Conservation (phyloP, 2,329 filamentous ascomycete genomes). For the Alternaria infectoria region DNA sequence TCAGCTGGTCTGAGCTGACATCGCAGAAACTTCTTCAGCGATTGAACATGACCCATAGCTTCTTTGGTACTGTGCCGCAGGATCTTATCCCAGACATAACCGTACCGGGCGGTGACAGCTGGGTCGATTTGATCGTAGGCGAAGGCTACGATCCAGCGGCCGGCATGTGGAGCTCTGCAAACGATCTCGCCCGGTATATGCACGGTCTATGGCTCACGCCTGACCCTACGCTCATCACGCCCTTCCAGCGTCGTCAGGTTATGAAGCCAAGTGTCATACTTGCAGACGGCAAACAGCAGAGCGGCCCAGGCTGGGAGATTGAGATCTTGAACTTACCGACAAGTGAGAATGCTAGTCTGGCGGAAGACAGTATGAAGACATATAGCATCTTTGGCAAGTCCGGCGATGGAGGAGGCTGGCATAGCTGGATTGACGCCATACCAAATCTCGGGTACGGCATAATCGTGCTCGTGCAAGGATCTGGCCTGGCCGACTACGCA, state of each 20-base stretch:
- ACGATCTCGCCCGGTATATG: constrained; percentile 36
- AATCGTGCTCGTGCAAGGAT: constrained; percentile 28
- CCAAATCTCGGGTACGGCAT: constrained; percentile 41
- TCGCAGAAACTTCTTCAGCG: constrained; percentile 26
- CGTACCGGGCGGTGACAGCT: constrained; percentile 35
- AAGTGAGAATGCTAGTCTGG: constrained; percentile 7
- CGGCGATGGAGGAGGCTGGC: constrained; percentile 42
- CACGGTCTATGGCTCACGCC: constrained; percentile 34
- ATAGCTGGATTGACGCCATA: constrained; percentile 39
- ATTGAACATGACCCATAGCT: constrained; percentile 37
- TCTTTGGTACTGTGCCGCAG: constrained; percentile 31
- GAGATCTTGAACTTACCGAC: constrained; percentile 18
- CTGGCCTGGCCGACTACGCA: constrained; percentile 20
- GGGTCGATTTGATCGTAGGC: constrained; percentile 35
- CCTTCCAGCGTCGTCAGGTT: constrained; percentile 30
- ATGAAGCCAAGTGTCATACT: constrained; percentile 30
- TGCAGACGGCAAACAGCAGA: constrained; percentile 36
- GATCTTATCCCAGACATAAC: constrained; percentile 23
- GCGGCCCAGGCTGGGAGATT: constrained; percentile 42
- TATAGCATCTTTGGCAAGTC: constrained; percentile 41
- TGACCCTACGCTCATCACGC: constrained; percentile 30
- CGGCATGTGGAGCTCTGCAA: constrained; percentile 42
- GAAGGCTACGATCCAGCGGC: constrained; percentile 40
- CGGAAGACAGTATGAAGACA: constrained; percentile 18
- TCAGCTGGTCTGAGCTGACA: constrained; percentile 32